Evolutionary conservation across 2,329 filamentous ascomycete species (phyloP), one percentile per base, ranked within the genome.

Genomic region (Diaporthe amygdali): DNA sequence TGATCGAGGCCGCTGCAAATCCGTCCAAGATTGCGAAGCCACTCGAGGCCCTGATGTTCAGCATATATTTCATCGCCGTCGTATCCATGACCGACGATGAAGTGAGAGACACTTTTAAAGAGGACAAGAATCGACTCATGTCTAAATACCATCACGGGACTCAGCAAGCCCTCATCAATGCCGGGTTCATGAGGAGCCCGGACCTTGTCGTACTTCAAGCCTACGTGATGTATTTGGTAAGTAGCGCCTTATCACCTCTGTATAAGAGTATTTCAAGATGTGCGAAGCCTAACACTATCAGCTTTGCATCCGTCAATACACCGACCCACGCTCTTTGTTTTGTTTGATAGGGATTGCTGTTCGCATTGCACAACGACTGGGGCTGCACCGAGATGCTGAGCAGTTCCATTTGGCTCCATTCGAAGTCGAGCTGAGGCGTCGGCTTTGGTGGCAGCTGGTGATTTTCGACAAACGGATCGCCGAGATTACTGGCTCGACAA

Each of bases 391-490:
- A 47, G 92, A 94, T 76, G 85, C 88, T 2, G 82, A 82, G 2
- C 84, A 88, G 69, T 87, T 87, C 66, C 75, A 78, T 73, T 75
- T 89, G 3, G 83, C 80, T 4, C 87, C 84, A 39, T 93, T 90
- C 68, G 91, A 94, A 76, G 87, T 89, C 4, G 92, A 94, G 80
- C 87, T 93, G 80, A 87, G 92, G n/a, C 88, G 92, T 63, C 86
- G 92, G 46, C 82, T 94, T 1, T 94, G 92, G 92, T 94, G 92
- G 92, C 89, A 90, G 39, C 84, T 95, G 20, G 85, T 92, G 17
- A 84, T 89, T 32, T 92, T 93, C 74, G 93, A 95, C 78, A 85
- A 87, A 72, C 90, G 92, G 27, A 87, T 93, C 46, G 87, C 90
- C 70, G 92, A 94, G 78, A 87, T 94, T 79, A 87, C 89, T 4